Conservation (phyloP, 164 flowering plant species). For the Buxus sempervirens region DNA sequence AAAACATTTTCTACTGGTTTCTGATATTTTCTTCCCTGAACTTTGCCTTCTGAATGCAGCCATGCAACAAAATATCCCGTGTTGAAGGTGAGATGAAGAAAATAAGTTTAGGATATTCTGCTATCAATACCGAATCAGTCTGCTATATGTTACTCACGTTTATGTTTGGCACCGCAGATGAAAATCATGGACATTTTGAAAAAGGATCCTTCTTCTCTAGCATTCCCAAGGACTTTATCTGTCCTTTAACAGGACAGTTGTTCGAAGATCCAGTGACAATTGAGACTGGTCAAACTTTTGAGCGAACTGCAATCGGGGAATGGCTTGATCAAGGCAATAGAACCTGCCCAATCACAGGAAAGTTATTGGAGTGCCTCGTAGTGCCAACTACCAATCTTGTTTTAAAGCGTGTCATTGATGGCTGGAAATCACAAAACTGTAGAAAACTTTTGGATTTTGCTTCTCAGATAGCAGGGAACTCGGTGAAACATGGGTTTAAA, state of each 20-base stretch:
- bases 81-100: conserved; percentile 32
- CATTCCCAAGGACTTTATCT: conserved; percentile 52
- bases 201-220: conserved; percentile 32
- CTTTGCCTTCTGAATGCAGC: conserved; percentile 27
- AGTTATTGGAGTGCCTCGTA: conserved; percentile 27
- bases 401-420: conserved; percentile 52
- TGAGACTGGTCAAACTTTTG: conserved; percentile 78
- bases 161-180: conserved; percentile 34
- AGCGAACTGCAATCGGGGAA: conserved; percentile 46
- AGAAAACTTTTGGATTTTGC: conserved; percentile 32
- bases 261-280: conserved; percentile 76
- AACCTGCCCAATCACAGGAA: conserved; percentile 63
- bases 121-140: conserved; percentile 1
- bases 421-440: conserved; percentile 51
- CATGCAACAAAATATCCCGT: conserved; percentile 14
- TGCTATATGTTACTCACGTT: conserved; percentile 9
- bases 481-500: conserved; percentile 14
- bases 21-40: conserved; percentile 1
- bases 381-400: conserved; percentile 55
- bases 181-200: conserved; percentile 20
- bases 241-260: conserved; percentile 62
- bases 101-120: neutral
- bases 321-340: conserved; percentile 58
- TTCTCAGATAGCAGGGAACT: conserved; percentile 26
- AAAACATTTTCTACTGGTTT: neutral